Percentiles rank a stretch among this genome's conserved stretches.
Evolutionary conservation across 805 yeast species (phyloP).

Genomic region (Ogataea sp.): DNA sequence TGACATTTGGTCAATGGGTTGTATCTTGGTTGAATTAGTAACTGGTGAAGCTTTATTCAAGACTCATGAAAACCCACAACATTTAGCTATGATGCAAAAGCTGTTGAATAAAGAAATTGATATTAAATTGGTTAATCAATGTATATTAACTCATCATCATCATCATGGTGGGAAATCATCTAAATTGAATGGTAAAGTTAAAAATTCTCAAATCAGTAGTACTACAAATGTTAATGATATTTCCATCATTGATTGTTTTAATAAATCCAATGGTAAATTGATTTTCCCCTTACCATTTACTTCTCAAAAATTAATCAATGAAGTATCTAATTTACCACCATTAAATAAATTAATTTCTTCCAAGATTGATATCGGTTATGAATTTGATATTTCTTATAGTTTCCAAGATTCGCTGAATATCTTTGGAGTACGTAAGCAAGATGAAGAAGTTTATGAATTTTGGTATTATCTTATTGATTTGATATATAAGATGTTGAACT

Average conservation of each 20-base stretch:
- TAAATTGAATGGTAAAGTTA: too few species aligned
- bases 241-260: constrained; percentile 23
- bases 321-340: constrained; percentile 23
- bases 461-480: constrained; percentile 71
- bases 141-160: too few species aligned
- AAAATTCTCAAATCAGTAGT: constrained; percentile 8
- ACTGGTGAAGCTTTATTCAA: constrained; percentile 94
- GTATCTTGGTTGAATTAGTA: constrained; percentile 82
- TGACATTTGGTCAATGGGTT: constrained; percentile 95
- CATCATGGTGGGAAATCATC: too few species aligned
- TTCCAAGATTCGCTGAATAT: constrained; percentile 17
- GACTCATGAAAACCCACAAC: constrained; percentile 92
- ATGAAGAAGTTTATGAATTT: constrained; percentile 59
- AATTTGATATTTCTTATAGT: constrained; percentile 13
- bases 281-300: constrained; percentile 29
- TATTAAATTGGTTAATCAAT: constrained; percentile 22
- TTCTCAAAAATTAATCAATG: constrained; percentile 26
- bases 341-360: constrained; percentile 21
- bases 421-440: constrained; percentile 19
- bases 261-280: constrained; percentile 21
- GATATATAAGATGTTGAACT: constrained; percentile 38
- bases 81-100: constrained; percentile 89
- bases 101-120: constrained; percentile 52
- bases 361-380: constrained; percentile 22
- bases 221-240: constrained; percentile 1